Percentiles rank a stretch among this genome's conserved stretches.
These are phyloP conservation scores for Endoconidiophora polonica DNA, from an alignment of 2,329 filamentous ascomycete species.

Conservation along the genomic window DNA sequence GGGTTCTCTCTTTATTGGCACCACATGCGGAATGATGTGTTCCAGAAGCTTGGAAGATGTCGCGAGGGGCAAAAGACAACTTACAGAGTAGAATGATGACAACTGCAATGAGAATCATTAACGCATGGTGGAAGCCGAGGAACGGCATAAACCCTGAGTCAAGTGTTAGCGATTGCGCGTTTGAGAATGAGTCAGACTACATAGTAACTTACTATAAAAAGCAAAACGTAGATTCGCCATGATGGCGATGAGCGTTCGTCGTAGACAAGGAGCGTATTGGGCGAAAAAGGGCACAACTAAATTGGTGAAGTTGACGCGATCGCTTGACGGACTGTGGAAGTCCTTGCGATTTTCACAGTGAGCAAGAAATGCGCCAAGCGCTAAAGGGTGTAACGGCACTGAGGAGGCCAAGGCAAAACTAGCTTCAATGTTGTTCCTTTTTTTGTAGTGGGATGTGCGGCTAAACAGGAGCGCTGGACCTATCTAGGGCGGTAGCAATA, in stretches of 20 bases:
- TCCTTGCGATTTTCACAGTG: no score
- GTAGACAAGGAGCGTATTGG: background rate
- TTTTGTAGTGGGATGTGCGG: no score
- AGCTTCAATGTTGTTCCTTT: no score
- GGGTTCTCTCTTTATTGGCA: background rate
- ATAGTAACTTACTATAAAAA: constrained; percentile 1
- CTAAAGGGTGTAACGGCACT: no score
- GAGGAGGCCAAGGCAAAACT: no score
- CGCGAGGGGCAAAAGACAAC: constrained; percentile 22
- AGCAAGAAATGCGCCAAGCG: no score
- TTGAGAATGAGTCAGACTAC: background rate
- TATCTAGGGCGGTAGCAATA: no score
- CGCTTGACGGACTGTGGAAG: no score
- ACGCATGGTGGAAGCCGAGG: constrained; percentile 63
- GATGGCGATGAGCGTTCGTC: background rate
- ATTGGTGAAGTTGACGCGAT: no score
- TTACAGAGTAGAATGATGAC: constrained; percentile 88
- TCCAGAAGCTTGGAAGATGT: background rate
- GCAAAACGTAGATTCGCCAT: background rate
- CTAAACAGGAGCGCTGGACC: no score
- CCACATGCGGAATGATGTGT: background rate
- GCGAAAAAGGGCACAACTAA: no score
- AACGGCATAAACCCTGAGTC: constrained; percentile 46
- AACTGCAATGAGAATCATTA: constrained; percentile 93
- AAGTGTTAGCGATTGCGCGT: background rate